Conservation (phyloP, 2,329 filamentous ascomycete species). For the Alternaria sp. region DNA sequence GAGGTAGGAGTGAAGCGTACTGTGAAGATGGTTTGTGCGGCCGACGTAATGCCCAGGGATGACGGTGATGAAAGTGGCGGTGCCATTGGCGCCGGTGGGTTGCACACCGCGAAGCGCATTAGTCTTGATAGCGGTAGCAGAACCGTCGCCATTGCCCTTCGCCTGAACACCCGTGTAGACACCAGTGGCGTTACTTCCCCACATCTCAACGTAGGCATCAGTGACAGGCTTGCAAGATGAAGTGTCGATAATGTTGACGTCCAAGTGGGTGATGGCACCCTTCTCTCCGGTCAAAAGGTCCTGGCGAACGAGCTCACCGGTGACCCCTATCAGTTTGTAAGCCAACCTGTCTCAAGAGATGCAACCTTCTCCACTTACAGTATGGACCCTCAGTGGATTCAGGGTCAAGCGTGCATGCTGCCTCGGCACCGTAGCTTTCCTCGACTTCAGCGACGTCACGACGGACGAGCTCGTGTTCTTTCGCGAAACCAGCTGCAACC, state of each 20-base stretch:
- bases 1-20: constrained; percentile 17
- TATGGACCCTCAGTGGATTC: constrained; percentile 45
- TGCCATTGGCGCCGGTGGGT: constrained; percentile 54
- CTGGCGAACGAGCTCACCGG: constrained; percentile 58
- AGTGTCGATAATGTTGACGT: constrained; percentile 62
- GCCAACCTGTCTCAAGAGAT: background rate
- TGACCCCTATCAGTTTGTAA: constrained; percentile 43
- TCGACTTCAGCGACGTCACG: constrained; percentile 37
- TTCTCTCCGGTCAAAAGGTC: constrained; percentile 58
- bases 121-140: constrained; percentile 30
- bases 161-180: constrained; percentile 57
- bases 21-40: constrained; percentile 42
- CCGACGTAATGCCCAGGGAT: constrained; percentile 53
- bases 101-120: constrained; percentile 58
- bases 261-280: constrained; percentile 59
- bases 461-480: constrained; percentile 35
- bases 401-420: constrained; percentile 43
- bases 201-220: constrained; percentile 60
- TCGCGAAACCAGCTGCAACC: constrained; percentile 45
- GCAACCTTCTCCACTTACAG: constrained; percentile 26
- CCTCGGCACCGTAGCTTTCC: constrained; percentile 32
- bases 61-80: constrained; percentile 57
- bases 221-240: constrained; percentile 59
- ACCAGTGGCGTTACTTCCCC: constrained; percentile 49
- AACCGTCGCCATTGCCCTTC: constrained; percentile 41